A percentile compares a stretch with the other conserved stretches of the same genome.
Evolutionary conservation across 768 basidiomycete genomes (phyloP).

Genomic region (Agaricus blazei): DNA sequence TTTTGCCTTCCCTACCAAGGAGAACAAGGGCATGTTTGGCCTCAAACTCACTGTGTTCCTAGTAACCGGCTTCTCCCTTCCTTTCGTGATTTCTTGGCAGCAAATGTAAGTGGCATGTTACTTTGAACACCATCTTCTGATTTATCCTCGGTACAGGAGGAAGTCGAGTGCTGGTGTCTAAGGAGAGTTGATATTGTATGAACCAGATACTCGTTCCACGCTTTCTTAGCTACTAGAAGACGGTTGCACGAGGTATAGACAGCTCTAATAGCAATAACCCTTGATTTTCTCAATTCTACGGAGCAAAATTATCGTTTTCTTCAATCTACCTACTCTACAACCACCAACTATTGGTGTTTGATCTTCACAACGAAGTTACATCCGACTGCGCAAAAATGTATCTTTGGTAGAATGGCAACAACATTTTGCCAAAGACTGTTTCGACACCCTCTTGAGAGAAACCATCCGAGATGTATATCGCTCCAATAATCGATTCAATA

Average conservation of each 20-base stretch:
- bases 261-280: no score
- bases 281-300: no score
- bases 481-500: conserved; percentile 76
- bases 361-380: neutral
- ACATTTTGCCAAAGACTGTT: conserved; percentile 57
- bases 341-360: no score
- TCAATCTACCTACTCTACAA: no score
- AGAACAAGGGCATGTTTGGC: conserved; percentile 46
- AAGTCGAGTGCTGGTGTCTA: conserved; percentile 31
- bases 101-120: conserved; percentile 55
- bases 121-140: neutral
- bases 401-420: conserved; percentile 76
- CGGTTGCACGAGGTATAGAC: no score
- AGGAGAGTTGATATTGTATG: neutral
- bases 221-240: no score
- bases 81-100: conserved; percentile 54
- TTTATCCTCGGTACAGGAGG: conserved; percentile 27
- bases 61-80: conserved; percentile 55
- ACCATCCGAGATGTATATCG: conserved; percentile 71
- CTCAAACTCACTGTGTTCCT: conserved; percentile 46
- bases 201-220: no score
- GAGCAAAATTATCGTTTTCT: no score
- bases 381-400: conserved; percentile 34
- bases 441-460: conserved; percentile 60
- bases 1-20: conserved; percentile 42